Conservation (phyloP, 129 eudicot genomes). For the Flaveria robusta region DNA sequence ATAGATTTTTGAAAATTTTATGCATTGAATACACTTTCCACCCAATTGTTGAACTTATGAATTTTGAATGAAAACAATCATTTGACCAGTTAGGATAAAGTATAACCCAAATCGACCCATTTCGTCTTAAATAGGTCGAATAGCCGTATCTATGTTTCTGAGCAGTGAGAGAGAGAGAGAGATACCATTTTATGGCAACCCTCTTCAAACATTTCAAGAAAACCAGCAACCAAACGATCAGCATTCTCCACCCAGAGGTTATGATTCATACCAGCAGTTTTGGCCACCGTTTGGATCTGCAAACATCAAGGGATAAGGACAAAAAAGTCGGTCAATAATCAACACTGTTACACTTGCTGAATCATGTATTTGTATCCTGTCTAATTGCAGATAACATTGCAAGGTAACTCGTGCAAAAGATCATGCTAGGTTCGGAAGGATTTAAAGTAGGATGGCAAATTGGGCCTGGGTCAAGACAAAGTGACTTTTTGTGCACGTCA, state of each 20-base stretch:
- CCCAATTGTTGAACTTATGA: background rate
- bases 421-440: background rate
- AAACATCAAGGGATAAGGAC: conserved; percentile 21
- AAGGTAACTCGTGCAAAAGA: background rate
- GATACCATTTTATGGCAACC: conserved; percentile 90
- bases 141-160: background rate
- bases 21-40: background rate
- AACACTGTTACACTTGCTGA: background rate
- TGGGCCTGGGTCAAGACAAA: background rate
- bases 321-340: conserved; percentile 13
- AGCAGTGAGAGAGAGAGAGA: conserved; percentile 7
- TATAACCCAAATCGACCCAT: background rate
- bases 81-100: background rate
- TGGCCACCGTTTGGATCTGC: conserved; percentile 87
- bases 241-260: conserved; percentile 97
- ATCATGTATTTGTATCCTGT: background rate
- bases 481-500: background rate
- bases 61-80: background rate
- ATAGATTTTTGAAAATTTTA: background rate
- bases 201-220: conserved; percentile 98
- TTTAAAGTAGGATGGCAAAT: background rate
- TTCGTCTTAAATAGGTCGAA: background rate
- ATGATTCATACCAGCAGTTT: conserved; percentile 60
- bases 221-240: conserved; percentile 98
- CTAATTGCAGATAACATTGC: background rate